phyloP scores from a whole-genome alignment of 352 stramenopile species.

The Aphanomyces cochlioides region DNA sequence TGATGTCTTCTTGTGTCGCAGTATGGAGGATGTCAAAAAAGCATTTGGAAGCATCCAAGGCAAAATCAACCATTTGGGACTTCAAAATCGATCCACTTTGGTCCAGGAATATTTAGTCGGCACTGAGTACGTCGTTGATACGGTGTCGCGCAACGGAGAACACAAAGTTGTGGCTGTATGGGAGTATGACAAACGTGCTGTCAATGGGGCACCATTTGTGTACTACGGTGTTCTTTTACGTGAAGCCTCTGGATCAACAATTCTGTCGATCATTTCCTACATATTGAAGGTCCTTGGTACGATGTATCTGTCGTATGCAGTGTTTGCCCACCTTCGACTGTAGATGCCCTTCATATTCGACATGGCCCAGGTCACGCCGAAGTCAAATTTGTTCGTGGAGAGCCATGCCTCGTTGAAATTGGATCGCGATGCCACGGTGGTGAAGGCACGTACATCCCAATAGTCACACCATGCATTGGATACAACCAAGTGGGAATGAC shows the following conservation, averaged over 20 bases:
- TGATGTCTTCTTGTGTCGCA: conserved; percentile 90
- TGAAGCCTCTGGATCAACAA: conserved; percentile 42
- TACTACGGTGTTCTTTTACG: conserved; percentile 89
- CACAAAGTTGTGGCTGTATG: conserved; percentile 95
- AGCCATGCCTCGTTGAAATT: conserved; percentile 93
- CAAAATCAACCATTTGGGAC: conserved; percentile 84
- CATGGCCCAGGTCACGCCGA: conserved; percentile 84
- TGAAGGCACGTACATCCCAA: conserved; percentile 89
- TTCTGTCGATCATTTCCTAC: conserved; percentile 57
- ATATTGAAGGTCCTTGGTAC: conserved; percentile 54
- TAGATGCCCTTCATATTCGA: conserved; percentile 74
- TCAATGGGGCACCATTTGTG: conserved; percentile 92
- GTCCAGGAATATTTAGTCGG: conserved; percentile 93
- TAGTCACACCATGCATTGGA: conserved; percentile 83
- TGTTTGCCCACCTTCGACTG: neutral
- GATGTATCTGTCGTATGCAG: neutral
- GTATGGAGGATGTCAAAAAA: conserved; percentile 84
- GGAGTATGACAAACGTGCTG: conserved; percentile 95
- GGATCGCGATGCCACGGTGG: conserved; percentile 92
- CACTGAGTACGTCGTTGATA: conserved; percentile 96
- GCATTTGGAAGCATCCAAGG: conserved; percentile 90
- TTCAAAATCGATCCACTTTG: conserved; percentile 88
- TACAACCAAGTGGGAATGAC: conserved; percentile 92
- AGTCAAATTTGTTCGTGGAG: conserved; percentile 74
- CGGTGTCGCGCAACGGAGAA: conserved; percentile 88